phyloP scores from a whole-genome alignment of 805 yeast genomes.

The Candida nemodendra region DNA sequence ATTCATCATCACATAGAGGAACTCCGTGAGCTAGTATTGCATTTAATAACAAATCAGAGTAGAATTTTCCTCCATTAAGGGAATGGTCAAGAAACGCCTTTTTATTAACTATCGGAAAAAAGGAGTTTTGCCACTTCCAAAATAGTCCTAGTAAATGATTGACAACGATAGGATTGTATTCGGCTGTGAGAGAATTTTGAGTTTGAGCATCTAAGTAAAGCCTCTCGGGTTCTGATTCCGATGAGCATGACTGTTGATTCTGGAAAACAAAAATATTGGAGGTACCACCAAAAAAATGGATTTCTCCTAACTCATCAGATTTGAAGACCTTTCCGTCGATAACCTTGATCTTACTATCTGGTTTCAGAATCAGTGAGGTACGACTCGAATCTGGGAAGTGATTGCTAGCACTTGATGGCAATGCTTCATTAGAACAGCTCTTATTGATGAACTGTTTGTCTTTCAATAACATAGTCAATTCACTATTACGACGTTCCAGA shows the following conservation, averaged over 20 bases:
- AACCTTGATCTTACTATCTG: background rate
- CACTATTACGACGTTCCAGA: slow-evolving; percentile 1
- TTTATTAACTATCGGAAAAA: slow-evolving; percentile 3
- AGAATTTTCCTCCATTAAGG: slow-evolving; percentile 3
- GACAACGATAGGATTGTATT: background rate
- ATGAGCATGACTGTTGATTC: background rate
- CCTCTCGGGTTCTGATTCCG: background rate
- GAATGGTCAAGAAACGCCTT: background rate
- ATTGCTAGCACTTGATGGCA: no score
- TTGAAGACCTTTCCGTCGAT: background rate
- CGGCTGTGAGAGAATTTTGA: background rate
- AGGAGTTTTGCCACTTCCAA: slow-evolving; percentile 6
- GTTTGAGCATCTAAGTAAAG: background rate
- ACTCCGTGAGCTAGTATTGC: slow-evolving; percentile 4
- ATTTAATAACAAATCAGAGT: slow-evolving; percentile 2
- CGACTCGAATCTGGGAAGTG: no score
- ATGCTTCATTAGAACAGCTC: no score
- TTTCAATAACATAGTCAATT: no score
- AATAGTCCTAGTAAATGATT: slow-evolving; percentile 1
- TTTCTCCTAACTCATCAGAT: slow-evolving; percentile 2
- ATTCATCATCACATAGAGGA: background rate
- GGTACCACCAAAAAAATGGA: slow-evolving; percentile 6
- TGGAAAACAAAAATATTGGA: slow-evolving; percentile 3
- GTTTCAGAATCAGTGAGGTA: background rate
- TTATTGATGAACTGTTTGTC: no score